Base-by-base conservation (phyloP, 192 early-diverging fungal genomes). In the Piromyces finnis region DNA sequence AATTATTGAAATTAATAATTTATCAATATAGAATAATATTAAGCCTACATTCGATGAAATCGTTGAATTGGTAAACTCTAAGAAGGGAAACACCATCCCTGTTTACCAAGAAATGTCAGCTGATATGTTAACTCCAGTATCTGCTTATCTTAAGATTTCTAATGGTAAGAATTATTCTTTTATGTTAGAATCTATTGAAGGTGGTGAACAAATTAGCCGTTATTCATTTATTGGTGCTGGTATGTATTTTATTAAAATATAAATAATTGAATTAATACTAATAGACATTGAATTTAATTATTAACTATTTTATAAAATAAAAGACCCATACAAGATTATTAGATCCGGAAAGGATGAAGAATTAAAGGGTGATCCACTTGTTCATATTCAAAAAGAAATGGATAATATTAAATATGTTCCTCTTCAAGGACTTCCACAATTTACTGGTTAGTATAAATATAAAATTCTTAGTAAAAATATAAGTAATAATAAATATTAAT, bases 151-250 rank as follows among this genome's bases (percentile, higher is more conserved):
- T 81, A 94, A 93, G 83, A 89, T 98, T 27, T 87, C 95, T 27
- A 87, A 93, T 78, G 86, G 88, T 77, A 91, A 90, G 81, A 88
- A 92, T 17, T 93, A 96, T 84, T 98, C 98, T 32, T 99, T 99
- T 81, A 84, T 99, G 82, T 92, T 99, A 29, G 98, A 99, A 83
- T 95, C 94, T 29, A 95, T 97, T 27, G 86, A 90, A 78, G 97
- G 95, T 59, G 95, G 96, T 77, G 98, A 99, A 83, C 95, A 92
- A 79, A 95, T 97, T 86, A 94, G 96, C 29, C 92, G 96, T 79
- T 99, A 97, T 86, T 96, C 95, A 77, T 97, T 98, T 84, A 90
- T 99, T 80, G 98, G 98, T 22, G 90, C 94, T 79, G 90, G 93
- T 92, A 86, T 82, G 77, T 30, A 30, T 81, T 28, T 77, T 27